Conservation (phyloP, 495 filamentous ascomycete genomes). For the Xylaria curta region DNA sequence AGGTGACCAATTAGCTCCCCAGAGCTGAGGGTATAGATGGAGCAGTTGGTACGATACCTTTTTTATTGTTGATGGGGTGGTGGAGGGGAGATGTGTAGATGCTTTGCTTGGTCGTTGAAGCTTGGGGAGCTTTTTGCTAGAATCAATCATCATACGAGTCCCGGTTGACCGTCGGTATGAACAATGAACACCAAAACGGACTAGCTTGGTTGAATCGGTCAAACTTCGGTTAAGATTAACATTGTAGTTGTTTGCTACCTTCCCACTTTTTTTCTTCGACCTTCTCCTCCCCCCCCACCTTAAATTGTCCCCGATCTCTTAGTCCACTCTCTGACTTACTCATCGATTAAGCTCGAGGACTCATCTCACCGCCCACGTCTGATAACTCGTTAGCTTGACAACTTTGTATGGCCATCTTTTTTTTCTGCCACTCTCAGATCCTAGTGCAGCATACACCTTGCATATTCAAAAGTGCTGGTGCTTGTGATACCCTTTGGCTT, state of each 20-base stretch:
- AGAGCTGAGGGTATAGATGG: background rate
- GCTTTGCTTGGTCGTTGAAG: constrained; percentile 22
- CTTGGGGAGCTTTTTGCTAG: constrained; percentile 10
- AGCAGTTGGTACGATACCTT: constrained; percentile 22
- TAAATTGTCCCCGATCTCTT: background rate
- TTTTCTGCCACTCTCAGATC: constrained; percentile 34
- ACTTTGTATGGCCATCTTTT: constrained; percentile 35
- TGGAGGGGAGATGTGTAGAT: constrained; percentile 31
- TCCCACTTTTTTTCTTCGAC: background rate
- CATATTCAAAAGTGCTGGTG: background rate
- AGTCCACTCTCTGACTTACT: background rate
- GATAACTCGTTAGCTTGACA: background rate
- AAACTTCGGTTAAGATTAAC: constrained; percentile 12
- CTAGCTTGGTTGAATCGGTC: constrained; percentile 1
- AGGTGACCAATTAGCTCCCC: constrained; percentile 37
- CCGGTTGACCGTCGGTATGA: background rate
- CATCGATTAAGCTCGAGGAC: background rate
- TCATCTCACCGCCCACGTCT: constrained; percentile 22
- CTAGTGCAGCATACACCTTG: background rate
- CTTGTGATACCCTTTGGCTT: background rate
- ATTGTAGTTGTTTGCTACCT: background rate
- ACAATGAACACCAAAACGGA: background rate
- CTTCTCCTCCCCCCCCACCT: background rate
- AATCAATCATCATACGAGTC: constrained; percentile 22
- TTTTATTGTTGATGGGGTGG: constrained; percentile 20